These are phyloP conservation scores for Cladobotryum mycophilum DNA, from an alignment of 2,329 filamentous ascomycete species.

Conservation along the genomic window DNA sequence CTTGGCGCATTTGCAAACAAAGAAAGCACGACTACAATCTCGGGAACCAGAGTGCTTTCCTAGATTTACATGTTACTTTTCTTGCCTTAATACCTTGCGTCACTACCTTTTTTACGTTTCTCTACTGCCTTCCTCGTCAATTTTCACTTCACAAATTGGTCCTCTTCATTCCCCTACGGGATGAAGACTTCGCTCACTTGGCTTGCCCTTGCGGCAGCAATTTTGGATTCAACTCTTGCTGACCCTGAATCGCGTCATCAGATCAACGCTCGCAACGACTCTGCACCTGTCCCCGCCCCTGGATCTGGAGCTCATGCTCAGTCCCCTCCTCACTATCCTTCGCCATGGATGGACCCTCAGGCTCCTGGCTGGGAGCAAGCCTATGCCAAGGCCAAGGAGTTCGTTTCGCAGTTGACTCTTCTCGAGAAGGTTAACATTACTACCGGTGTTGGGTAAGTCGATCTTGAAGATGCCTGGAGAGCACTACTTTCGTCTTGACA, in stretches of 20 bases:
- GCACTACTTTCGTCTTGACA: not conserved
- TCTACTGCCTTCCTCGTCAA: not conserved
- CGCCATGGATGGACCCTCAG: slow-evolving; percentile 74
- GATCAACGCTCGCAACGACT: slow-evolving; percentile 10
- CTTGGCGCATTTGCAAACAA: no score
- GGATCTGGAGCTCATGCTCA: slow-evolving; percentile 18
- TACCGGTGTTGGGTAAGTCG: slow-evolving; percentile 74
- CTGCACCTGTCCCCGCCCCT: not conserved
- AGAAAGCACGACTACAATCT: no score
- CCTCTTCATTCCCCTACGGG: not conserved
- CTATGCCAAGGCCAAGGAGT: slow-evolving; percentile 67
- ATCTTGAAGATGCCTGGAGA: not conserved
- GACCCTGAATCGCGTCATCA: slow-evolving; percentile 17
- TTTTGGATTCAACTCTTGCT: slow-evolving; percentile 15
- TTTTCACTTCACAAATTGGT: not conserved
- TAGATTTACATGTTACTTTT: no score
- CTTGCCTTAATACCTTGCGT: no score
- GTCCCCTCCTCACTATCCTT: slow-evolving; percentile 67
- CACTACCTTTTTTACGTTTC: not conserved
- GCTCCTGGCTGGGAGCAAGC: slow-evolving; percentile 69
- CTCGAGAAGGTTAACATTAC: slow-evolving; percentile 92
- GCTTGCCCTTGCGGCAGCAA: slow-evolving; percentile 9
- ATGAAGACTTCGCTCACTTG: slow-evolving; percentile 7
- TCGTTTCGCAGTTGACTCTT: slow-evolving; percentile 78
- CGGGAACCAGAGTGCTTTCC: no score